A percentile compares a stretch with the other conserved stretches of the same genome.
phyloP scores from a whole-genome alignment of 164 flowering plant genomes.

The grape (Vitis vinifera) region ASM3070453v1 NC_081809.1:1108501-1109000 shows the following conservation, averaged over 20 bases:
- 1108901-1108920: too few relatives aligned
- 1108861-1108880: neutral
- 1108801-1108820: neutral
- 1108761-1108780: slow-evolving; percentile 74
- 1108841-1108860: neutral
- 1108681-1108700: slow-evolving; percentile 51
- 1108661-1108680: slow-evolving; percentile 57
- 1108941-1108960: too few relatives aligned
- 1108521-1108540: slow-evolving; percentile 83
- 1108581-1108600: slow-evolving; percentile 81
- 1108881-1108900: neutral
- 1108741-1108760: slow-evolving; percentile 53
- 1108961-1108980: too few relatives aligned
- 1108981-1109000: too few relatives aligned
- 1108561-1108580: slow-evolving; percentile 76
- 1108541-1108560: slow-evolving; percentile 91
- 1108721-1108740: slow-evolving; percentile 62
- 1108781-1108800: slow-evolving; percentile 56
- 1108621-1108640: slow-evolving; percentile 62
- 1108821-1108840: neutral
- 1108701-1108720: slow-evolving; percentile 61
- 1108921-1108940: neutral
- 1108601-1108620: slow-evolving; percentile 75
- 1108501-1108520: slow-evolving; percentile 2
- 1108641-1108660: slow-evolving; percentile 49